Evolutionary conservation across 768 basidiomycete species (phyloP).

Genomic region (Mycena galericulata): DNA sequence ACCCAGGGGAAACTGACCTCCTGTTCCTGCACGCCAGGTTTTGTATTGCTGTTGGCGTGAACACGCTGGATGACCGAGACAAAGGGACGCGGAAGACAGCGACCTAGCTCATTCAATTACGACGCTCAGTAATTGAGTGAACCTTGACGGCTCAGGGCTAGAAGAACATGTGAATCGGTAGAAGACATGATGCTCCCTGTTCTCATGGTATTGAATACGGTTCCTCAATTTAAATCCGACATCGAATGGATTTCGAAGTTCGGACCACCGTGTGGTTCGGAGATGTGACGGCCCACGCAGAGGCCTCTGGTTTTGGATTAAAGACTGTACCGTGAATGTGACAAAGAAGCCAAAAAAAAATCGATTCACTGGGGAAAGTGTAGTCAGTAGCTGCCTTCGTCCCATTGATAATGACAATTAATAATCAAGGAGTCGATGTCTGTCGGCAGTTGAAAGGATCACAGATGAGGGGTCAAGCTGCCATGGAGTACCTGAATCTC

Average conservation of each 20-base stretch:
- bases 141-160: constrained; percentile 1
- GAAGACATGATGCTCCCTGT: background rate
- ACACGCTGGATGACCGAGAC: background rate
- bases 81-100: background rate
- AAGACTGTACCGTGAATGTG: background rate
- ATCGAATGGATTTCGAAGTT: background rate
- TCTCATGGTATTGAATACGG: background rate
- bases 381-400: background rate
- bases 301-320: background rate
- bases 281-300: background rate
- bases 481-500: no score
- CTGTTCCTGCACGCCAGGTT: background rate
- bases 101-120: constrained; percentile 7
- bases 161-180: background rate
- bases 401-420: background rate
- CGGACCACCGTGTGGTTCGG: background rate
- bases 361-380: background rate
- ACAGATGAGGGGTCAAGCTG: no score
- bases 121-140: background rate
- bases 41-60: constrained; percentile 2
- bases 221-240: background rate
- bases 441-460: background rate
- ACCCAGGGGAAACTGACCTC: constrained; percentile 3
- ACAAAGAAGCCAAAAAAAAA: background rate
- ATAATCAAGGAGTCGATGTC: background rate